These are phyloP conservation scores for Leccinum boreale DNA, from an alignment of 768 basidiomycete species.

Conservation along the genomic window DNA sequence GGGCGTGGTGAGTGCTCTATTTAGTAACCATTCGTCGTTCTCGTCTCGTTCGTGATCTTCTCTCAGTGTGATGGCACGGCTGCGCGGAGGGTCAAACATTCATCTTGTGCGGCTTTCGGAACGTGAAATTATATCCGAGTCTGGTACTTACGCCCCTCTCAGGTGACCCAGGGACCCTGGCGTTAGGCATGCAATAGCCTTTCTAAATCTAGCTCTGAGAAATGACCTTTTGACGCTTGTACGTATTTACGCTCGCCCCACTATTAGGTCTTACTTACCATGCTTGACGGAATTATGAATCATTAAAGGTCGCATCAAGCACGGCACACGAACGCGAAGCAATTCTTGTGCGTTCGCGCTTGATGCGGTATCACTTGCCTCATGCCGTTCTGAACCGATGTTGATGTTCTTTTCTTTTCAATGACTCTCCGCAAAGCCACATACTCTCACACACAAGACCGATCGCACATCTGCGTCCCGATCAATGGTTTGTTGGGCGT, in stretches of 20 bases:
- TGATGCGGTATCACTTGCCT: constrained; percentile 14
- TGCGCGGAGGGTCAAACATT: constrained; percentile 3
- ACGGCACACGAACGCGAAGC: constrained; percentile 4
- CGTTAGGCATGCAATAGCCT: constrained; percentile 2
- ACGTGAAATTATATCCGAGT: background rate
- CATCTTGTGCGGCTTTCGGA: background rate
- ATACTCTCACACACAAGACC: background rate
- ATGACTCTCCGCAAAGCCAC: constrained; percentile 1
- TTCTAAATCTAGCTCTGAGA: constrained; percentile 20
- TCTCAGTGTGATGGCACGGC: constrained; percentile 3
- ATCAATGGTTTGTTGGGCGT: constrained; percentile 21
- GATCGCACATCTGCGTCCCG: constrained; percentile 25
- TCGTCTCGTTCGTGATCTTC: constrained; percentile 3
- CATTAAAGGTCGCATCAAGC: constrained; percentile 14
- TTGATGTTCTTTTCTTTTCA: constrained; percentile 2
- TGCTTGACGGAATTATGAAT: constrained; percentile 12
- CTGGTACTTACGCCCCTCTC: constrained; percentile 3
- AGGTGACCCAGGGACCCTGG: constrained; percentile 8
- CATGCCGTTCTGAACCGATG: constrained; percentile 9
- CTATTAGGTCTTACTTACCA: constrained; percentile 16
- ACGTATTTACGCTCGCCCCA: constrained; percentile 24
- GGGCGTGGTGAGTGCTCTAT: background rate
- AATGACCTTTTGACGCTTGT: constrained; percentile 10
- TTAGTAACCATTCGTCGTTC: background rate
- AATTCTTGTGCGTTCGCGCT: constrained; percentile 12